Percentiles rank a stretch among this genome's conserved stretches.
phyloP scores from a whole-genome alignment of 2,329 filamentous ascomycete species.

The Elsinoe fawcettii region DNA sequence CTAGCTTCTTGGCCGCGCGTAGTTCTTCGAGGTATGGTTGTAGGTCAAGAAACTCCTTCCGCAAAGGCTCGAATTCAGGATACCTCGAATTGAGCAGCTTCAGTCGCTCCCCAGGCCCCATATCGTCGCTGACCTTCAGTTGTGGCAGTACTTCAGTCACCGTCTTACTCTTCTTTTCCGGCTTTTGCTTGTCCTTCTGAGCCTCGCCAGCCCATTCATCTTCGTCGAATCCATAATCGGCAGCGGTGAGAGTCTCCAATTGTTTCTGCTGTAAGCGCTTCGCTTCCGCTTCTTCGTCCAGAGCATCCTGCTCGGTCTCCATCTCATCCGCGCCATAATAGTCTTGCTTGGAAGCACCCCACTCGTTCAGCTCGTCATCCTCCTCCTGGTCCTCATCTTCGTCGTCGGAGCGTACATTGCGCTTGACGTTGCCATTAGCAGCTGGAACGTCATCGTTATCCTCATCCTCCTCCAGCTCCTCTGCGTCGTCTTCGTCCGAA shows the following conservation, averaged over 20 bases:
- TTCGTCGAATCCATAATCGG: constrained; percentile 90
- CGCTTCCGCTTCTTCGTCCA: constrained; percentile 89
- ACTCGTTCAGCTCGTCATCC: constrained; percentile 59
- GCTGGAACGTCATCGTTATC: constrained; percentile 26
- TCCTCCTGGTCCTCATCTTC: constrained; percentile 42
- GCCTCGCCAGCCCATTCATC: constrained; percentile 63
- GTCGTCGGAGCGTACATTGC: constrained; percentile 18
- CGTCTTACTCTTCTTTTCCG: constrained; percentile 39
- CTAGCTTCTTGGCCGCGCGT: constrained; percentile 2
- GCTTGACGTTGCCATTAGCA: constrained; percentile 28
- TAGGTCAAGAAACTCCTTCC: constrained; percentile 68
- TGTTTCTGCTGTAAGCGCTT: constrained; percentile 85
- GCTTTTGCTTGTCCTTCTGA: constrained; percentile 38
- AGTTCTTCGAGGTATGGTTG: constrained; percentile 37
- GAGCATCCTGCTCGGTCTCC: constrained; percentile 63
- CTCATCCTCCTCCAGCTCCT: constrained; percentile 44
- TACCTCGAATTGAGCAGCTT: constrained; percentile 73
- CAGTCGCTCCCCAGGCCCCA: constrained; percentile 65
- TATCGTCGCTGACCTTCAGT: constrained; percentile 69
- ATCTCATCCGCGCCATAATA: constrained; percentile 85
- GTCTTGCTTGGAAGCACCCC: constrained; percentile 81
- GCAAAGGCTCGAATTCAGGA: constrained; percentile 83
- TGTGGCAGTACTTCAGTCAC: constrained; percentile 83
- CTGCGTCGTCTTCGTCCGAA: constrained; percentile 42
- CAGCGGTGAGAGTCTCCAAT: constrained; percentile 76